Base-by-base conservation (phyloP, 306 rosid genomes). In the Astragalus glycyphyllos region DNA sequence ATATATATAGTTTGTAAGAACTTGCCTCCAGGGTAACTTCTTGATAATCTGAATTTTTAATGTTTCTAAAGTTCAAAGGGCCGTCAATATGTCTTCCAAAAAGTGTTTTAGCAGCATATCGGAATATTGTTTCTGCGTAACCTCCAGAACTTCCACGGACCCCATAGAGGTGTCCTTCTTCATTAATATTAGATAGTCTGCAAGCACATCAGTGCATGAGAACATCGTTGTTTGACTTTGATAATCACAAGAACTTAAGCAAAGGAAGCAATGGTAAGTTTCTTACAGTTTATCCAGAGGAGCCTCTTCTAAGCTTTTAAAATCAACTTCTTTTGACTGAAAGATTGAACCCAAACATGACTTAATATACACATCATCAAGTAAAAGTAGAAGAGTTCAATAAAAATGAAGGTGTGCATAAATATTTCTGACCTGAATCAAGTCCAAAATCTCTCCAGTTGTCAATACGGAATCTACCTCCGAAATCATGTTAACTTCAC, bases 391-490 rank as follows among this genome's bases (percentile, higher is more conserved):
- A 58, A 58, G 58, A 70, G 54, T 46, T 17, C 64, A 63, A 49
- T n/a, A n/a, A 55, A 54, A 55, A 65, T n/a, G 56, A 77, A 4
- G 40, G 6, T 7, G 45, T 34, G 53, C 65, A 55, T 14, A 23
- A 47, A 81, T 42, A 62, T 9, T 29, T n/a, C 82, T 76, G 50
- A 94, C 98, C 96, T 89, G 92, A 75, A 94, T 87, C 82, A 94
- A 72, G 23, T 90, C 98, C 80, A 94, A 77, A 76, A 94, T 91
- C 83, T 94, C 98, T 72, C 96, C 95, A 9, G 96, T 86, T 40
- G 98, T 94, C 86, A 90, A 75, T 55, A 94, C 97, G 1, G 98
- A 94, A 80, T 94, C 98, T 63, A 94, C 97, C 91, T 90, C 98
- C 42, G 87, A 29, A 60, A 85, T 63, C 64, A 71, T 81, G 37